Base-by-base conservation (phyloP, 805 yeast species). In the Schwanniomyces sp. region DNA sequence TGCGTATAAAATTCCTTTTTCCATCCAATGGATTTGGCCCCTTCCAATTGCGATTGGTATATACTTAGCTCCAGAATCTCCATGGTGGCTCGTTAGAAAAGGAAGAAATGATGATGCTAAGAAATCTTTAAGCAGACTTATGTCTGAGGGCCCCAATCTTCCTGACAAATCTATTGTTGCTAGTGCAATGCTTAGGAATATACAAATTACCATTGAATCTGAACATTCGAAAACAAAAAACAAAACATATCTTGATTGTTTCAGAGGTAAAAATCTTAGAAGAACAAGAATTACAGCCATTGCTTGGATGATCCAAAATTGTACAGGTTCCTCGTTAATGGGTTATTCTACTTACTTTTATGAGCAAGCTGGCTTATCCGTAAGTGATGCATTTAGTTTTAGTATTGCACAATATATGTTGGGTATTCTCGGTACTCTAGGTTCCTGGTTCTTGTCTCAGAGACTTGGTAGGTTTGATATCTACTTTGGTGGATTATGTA, bases 41-140 rank as follows among this genome's bases (percentile, higher is more conserved):
- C 41, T 64, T 45, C 73, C 73, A 5, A 54, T 69, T 11, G 60
- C 67, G 40, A 50, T 71, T 21, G 67, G 65, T 41, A 64, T 71
- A 21, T 68, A 46, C 46, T 54, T 71, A 11, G 72, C 77, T 18
- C 79, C 79, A 0, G 79, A 75, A 42, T 72, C 78, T 10, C 80
- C 80, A 9, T 75, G 76, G 76, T 74, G 70, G 72, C 59, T 73
- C 44, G 67, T 67, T 27, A 71, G 65, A 49, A 62, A 63, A 28
- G 73, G 72, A 11, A 55, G 56, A 43, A 36, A 50, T 21, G 62
- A 50, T 2, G 71, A 72, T 14, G 77, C 78, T 28, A 63, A 57
- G 44, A 44, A 49, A 9, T 54, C 68, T 9, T 45, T 70, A 40
- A 58, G 58, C 52, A 58, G 66, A 34, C 53, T 60, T 43, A 11